A percentile compares a stretch with the other conserved stretches of the same genome.
phyloP scores from a whole-genome alignment of 306 rosid genomes.

The Ziziphus jujuba region DNA sequence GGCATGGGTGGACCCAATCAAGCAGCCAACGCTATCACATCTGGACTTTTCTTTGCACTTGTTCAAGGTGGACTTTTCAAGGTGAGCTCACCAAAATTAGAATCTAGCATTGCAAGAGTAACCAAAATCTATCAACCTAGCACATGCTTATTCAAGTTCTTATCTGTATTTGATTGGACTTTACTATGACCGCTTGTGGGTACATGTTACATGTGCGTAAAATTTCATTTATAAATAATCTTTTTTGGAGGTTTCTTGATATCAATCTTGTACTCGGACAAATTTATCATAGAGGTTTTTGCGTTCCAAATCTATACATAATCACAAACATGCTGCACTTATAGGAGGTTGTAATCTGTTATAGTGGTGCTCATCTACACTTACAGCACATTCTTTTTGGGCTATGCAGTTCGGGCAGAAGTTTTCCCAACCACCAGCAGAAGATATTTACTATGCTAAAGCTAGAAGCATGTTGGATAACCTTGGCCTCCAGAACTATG shows the following conservation, averaged over 20 bases:
- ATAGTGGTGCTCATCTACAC: not conserved
- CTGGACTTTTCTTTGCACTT: conserved; percentile 92
- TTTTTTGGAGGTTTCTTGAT: conserved; percentile 6
- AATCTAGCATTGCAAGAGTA: conserved; percentile 1
- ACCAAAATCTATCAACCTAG: not conserved
- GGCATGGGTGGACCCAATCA: conserved; percentile 94
- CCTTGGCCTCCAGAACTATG: conserved; percentile 86
- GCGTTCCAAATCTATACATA: no score
- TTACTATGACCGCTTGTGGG: not conserved
- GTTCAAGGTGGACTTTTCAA: conserved; percentile 96
- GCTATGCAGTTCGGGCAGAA: conserved; percentile 71
- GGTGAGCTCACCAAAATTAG: conserved; percentile 43
- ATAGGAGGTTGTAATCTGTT: conserved; percentile 1
- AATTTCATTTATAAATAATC: conserved; percentile 1
- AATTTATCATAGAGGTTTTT: not conserved
- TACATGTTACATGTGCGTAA: conserved; percentile 7
- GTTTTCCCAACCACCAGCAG: conserved; percentile 72
- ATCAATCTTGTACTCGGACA: conserved; percentile 1
- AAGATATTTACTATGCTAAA: conserved; percentile 63
- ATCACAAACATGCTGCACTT: no score
- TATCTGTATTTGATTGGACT: not conserved
- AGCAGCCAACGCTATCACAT: conserved; percentile 72
- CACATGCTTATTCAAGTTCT: conserved; percentile 11
- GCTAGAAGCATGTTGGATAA: conserved; percentile 77
- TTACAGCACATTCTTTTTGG: conserved; percentile 1